Conservation (phyloP, 2,329 filamentous ascomycete genomes). For the Aspergillus ustus region DNA sequence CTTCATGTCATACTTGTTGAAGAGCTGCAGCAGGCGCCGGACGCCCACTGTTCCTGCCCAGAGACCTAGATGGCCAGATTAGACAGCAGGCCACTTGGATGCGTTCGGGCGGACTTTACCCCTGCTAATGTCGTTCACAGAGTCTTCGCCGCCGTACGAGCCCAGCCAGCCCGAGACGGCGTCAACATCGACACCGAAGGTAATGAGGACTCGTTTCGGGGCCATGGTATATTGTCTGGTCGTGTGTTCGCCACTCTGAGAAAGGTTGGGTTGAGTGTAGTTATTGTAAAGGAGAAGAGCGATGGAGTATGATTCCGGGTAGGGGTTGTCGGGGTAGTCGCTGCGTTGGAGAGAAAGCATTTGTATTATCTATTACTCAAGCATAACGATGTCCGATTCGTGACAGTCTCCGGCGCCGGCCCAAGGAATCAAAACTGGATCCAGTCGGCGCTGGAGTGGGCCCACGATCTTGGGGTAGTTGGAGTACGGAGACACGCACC, state of each 20-base stretch:
- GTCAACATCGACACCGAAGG: constrained; percentile 75
- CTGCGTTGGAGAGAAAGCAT: neutral
- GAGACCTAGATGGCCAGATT: constrained; percentile 48
- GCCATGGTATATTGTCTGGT: constrained; percentile 24
- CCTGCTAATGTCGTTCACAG: constrained; percentile 72
- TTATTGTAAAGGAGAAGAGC: neutral
- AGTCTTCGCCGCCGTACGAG: constrained; percentile 76
- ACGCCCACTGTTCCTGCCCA: constrained; percentile 72
- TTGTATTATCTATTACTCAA: neutral
- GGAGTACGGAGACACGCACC: neutral
- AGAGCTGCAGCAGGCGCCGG: constrained; percentile 69
- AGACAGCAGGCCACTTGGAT: neutral
- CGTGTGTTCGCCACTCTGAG: neutral
- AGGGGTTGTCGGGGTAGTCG: neutral
- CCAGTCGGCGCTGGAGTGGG: no score
- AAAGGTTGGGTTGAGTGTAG: neutral
- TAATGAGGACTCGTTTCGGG: constrained; percentile 58
- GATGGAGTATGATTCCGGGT: neutral
- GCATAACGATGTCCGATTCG: neutral
- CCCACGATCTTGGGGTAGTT: neutral
- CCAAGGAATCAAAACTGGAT: neutral
- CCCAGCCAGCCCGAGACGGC: constrained; percentile 79
- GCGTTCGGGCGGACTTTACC: constrained; percentile 46
- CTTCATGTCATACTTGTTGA: constrained; percentile 75
- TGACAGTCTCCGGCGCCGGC: neutral